Evolutionary conservation across 1,284 basidiomycete genomes (phyloP).

Genomic region (Leccinum huronense): DNA sequence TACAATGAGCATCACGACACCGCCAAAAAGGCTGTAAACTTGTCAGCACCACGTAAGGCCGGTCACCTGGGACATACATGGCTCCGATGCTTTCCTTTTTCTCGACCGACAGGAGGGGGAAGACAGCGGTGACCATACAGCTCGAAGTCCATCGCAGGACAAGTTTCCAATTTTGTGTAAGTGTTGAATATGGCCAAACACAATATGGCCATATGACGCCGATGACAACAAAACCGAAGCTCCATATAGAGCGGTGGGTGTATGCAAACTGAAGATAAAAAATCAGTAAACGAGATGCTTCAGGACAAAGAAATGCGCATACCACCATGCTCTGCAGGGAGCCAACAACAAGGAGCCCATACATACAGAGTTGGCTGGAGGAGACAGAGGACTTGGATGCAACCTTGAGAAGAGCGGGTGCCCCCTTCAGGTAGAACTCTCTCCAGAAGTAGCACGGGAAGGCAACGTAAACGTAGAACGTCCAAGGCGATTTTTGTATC

Average conservation of each 20-base stretch:
- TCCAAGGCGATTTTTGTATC: constrained; percentile 65
- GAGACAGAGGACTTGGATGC: constrained; percentile 28
- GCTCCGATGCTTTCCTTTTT: constrained; percentile 63
- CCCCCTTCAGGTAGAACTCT: constrained; percentile 40
- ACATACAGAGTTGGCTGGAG: constrained; percentile 22
- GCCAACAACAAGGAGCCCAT: constrained; percentile 37
- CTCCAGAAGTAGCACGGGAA: constrained; percentile 82
- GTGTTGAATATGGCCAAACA: constrained; percentile 43
- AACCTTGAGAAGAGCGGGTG: constrained; percentile 27
- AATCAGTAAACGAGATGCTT: constrained; percentile 2
- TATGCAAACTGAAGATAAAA: constrained; percentile 56
- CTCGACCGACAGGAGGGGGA: constrained; percentile 73
- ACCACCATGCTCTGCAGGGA: constrained; percentile 74
- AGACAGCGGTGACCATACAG: constrained; percentile 61
- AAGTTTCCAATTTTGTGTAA: constrained; percentile 33
- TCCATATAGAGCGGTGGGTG: constrained; percentile 72
- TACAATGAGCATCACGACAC: constrained; percentile 27
- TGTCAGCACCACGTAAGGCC: constrained; percentile 16
- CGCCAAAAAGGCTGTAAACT: constrained; percentile 32
- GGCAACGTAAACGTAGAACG: constrained; percentile 74
- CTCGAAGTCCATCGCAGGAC: constrained; percentile 49
- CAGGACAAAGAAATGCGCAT: constrained; percentile 32
- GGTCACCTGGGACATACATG: constrained; percentile 49
- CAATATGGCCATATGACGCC: constrained; percentile 68
- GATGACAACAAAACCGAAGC: constrained; percentile 61